A percentile compares a stretch with the other conserved stretches of the same genome.
These are phyloP conservation scores for Effrenium voratum DNA, from an alignment of 73 alveolate genomes.

Conservation along the genomic window DNA sequence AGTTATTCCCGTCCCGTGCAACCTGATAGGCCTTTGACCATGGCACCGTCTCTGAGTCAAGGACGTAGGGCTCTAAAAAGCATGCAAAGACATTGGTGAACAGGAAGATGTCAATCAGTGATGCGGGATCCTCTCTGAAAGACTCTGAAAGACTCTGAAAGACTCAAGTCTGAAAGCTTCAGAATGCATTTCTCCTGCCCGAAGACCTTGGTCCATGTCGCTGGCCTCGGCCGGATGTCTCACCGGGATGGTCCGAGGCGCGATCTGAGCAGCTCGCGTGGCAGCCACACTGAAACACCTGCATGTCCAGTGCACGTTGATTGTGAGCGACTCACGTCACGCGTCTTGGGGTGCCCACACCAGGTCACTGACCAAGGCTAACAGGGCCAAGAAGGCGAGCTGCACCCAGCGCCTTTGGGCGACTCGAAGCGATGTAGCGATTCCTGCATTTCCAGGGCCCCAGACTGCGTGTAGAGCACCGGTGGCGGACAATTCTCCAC, in stretches of 20 bases:
- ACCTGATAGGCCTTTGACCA: not conserved
- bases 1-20: not conserved
- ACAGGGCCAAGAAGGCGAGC: constrained; percentile 83
- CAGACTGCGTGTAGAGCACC: constrained; percentile 77
- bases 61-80: constrained; percentile 74
- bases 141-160: too few relatives aligned
- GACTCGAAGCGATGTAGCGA: not conserved
- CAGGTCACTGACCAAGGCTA: constrained; percentile 90
- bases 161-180: too few relatives aligned
- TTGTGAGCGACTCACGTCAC: not conserved
- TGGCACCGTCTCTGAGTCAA: not conserved
- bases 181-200: constrained; percentile 21
- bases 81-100: constrained; percentile 87
- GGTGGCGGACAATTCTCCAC: constrained; percentile 93
- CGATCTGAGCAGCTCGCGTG: constrained; percentile 8
- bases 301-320: not conserved
- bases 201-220: constrained; percentile 82
- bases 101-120: constrained; percentile 69
- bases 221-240: constrained; percentile 15
- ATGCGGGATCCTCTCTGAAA: constrained; percentile 85
- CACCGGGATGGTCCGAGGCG: not conserved
- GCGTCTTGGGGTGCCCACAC: not conserved
- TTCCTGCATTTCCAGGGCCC: not conserved
- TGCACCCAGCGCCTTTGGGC: constrained; percentile 81
- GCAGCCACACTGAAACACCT: constrained; percentile 94